A percentile compares a stretch with the other conserved stretches of the same genome.
Evolutionary conservation across 805 yeast genomes (phyloP).

Genomic region (Metschnikowia noctiluminum): DNA sequence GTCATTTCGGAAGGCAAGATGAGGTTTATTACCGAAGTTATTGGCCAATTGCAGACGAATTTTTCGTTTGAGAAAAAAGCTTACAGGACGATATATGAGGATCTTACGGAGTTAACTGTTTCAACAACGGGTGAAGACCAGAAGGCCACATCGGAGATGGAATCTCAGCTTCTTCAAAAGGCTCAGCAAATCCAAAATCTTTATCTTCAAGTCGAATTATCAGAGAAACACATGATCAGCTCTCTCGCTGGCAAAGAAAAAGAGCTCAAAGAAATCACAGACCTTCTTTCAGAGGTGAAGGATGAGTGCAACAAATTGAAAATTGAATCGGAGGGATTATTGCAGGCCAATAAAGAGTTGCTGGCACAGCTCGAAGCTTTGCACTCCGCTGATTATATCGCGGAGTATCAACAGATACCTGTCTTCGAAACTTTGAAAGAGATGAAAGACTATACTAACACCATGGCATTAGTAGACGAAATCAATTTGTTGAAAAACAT

Average conservation of each 20-base stretch:
- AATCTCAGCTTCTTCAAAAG: conserved; percentile 8
- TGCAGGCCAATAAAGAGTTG: conserved; percentile 20
- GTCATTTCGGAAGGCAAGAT: background rate
- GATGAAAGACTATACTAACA: conserved; percentile 31
- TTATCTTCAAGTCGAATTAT: conserved; percentile 41
- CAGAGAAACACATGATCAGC: conserved; percentile 42
- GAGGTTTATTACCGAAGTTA: background rate
- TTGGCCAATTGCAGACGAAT: background rate
- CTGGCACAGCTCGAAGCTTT: conserved; percentile 26
- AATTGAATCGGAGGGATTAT: conserved; percentile 17
- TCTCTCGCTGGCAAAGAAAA: conserved; percentile 28
- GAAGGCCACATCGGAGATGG: conserved; percentile 1
- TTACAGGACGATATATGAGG: background rate
- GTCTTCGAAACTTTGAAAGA: conserved; percentile 31
- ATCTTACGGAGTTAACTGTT: background rate
- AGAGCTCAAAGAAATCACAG: conserved; percentile 18
- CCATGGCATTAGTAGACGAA: conserved; percentile 42
- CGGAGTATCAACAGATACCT: conserved; percentile 13
- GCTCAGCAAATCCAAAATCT: conserved; percentile 38
- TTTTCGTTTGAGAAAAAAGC: background rate
- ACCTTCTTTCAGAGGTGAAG: conserved; percentile 8
- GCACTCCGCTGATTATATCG: conserved; percentile 18
- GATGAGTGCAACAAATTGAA: conserved; percentile 18
- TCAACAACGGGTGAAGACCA: background rate
- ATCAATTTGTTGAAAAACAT: conserved; percentile 40